Base-by-base conservation (phyloP, 805 yeast genomes). In the Grigorovia transvaalensis region DNA sequence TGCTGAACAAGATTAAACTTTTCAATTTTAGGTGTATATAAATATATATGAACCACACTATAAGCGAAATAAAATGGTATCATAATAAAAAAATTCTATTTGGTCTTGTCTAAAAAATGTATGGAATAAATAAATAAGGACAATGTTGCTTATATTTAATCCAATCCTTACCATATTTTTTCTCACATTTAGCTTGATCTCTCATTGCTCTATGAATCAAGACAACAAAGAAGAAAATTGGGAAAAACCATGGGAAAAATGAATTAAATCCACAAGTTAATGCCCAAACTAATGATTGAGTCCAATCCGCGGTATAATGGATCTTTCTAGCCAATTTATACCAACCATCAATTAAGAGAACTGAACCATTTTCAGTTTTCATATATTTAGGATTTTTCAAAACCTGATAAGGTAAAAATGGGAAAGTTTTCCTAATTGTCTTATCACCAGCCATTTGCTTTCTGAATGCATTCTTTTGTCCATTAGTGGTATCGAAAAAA, bases 91-190 rank as follows among this genome's bases (percentile, higher is more conserved):
- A 38, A 47, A 33, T 33, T 33, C 38, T 33, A 33, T 33, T 33
- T 33, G 8, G 4, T 29, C 20, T 19, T 23, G 5, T 48, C 64
- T 74, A 88, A 63, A 76, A 85, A 45, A 90, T 82, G 59, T 81
- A 88, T 45, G 99, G 99, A 66, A 93, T 86, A 71, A 88, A 89
- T 64, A 88, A 67, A 71, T 87, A 93, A 33, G 98, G 98, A 68
- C 97, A 91, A 53, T 82, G 85, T 62, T 86, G 80, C 61, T 80
- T 75, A 71, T 90, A 93, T 65, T 79, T 79, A 56, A 79, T 85
- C 97, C 97, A 93, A 71, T 93, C 99, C 45, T 80, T 84, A 46
- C 98, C 98, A 63, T 93, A 93, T 74, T 93, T 93, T 67, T 72
- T 75, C 59, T 75, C 78, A 71, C 97, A 88, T 69, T 91, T 88